These are phyloP conservation scores for Russula sp. DNA, from an alignment of 768 basidiomycete genomes.

Conservation along the genomic window DNA sequence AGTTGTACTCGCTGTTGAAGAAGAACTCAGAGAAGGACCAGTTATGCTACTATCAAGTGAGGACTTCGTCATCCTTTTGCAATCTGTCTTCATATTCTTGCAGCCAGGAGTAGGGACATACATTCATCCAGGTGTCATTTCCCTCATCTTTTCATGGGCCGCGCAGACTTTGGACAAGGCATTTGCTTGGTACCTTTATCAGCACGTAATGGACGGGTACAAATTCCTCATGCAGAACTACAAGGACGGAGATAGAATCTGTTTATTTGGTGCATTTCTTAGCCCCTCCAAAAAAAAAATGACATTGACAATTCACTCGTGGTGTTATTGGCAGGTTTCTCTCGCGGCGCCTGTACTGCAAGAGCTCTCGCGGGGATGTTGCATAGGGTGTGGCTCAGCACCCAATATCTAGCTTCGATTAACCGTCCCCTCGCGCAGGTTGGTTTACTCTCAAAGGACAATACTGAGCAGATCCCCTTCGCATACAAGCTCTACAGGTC, in stretches of 20 bases:
- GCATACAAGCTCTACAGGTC: constrained; percentile 68
- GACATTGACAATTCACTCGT: constrained; percentile 31
- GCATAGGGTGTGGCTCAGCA: constrained; percentile 43
- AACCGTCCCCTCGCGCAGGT: background rate
- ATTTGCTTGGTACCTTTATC: constrained; percentile 70
- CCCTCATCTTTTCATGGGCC: constrained; percentile 49
- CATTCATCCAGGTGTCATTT: constrained; percentile 58
- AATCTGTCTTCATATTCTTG: constrained; percentile 34
- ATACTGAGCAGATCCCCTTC: constrained; percentile 62
- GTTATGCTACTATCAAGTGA: constrained; percentile 62
- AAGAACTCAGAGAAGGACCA: constrained; percentile 35
- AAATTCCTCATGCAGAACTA: constrained; percentile 76
- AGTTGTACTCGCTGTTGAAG: constrained; percentile 33
- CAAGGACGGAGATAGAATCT: constrained; percentile 64
- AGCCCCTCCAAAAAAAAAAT: background rate
- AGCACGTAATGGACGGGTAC: constrained; percentile 71
- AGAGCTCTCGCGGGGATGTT: constrained; percentile 76
- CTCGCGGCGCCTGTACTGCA: constrained; percentile 59
- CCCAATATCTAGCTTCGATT: background rate
- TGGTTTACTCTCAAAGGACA: constrained; percentile 63
- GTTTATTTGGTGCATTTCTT: constrained; percentile 51
- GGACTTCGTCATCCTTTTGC: constrained; percentile 22
- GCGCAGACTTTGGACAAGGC: constrained; percentile 63
- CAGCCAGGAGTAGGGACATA: constrained; percentile 43
- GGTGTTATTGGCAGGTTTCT: constrained; percentile 52